These are phyloP conservation scores for Paracorniculantispora psalliotae DNA, from an alignment of 2,329 filamentous ascomycete species.

Conservation along the genomic window DNA sequence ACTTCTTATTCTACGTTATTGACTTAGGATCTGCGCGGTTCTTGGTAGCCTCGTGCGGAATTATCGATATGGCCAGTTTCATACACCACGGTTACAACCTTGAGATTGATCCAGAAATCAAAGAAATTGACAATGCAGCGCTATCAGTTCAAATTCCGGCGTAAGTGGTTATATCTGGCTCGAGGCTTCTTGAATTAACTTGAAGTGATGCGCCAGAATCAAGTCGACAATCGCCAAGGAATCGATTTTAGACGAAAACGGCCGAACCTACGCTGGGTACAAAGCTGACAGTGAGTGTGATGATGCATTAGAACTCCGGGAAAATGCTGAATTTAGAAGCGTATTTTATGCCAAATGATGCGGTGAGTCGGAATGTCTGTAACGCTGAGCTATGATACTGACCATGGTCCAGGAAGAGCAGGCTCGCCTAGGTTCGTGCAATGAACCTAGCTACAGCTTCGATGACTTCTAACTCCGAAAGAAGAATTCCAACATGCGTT, in stretches of 20 bases:
- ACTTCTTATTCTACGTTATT: no score
- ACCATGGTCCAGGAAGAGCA: background rate
- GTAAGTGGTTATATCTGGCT: background rate
- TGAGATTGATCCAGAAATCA: background rate
- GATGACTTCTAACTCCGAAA: background rate
- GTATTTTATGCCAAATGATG: conserved; percentile 1
- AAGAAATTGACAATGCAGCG: background rate
- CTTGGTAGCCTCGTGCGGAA: no score
- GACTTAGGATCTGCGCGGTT: no score
- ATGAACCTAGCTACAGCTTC: background rate
- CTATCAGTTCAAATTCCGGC: background rate
- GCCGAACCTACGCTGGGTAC: background rate
- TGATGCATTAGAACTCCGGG: no score
- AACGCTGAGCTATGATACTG: background rate
- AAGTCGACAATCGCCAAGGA: background rate
- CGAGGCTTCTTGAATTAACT: background rate
- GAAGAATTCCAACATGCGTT: background rate
- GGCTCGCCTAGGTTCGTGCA: background rate
- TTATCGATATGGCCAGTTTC: background rate
- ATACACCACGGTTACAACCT: background rate
- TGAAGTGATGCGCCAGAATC: background rate
- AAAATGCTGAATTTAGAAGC: background rate
- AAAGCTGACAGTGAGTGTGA: background rate
- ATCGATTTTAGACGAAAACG: background rate
- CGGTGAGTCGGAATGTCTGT: background rate